Base-by-base conservation (phyloP, 805 yeast genomes). In the Cyberlindnera suaveolens region DNA sequence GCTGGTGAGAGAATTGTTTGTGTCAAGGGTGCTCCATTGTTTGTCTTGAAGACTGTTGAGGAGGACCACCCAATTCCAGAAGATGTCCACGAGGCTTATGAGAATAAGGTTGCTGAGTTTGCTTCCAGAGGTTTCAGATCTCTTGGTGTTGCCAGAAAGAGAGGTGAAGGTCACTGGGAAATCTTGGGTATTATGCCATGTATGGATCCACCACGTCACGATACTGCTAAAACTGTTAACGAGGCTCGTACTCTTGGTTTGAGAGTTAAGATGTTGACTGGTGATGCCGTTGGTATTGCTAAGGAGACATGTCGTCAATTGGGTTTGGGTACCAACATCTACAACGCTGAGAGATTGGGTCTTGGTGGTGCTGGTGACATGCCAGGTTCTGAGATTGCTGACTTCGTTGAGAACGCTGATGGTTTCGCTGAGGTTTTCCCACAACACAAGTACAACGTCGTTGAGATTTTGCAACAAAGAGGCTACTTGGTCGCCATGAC, bases 381-480 rank as follows among this genome's bases (percentile, higher is more conserved):
- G 85, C 86, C 95, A 63, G 96, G 96, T 82, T 86, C 96, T 64
- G 95, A 88, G 71, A 83, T 88, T 80, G 95, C 91, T 72, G 96
- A 88, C 72, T 87, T 88, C 60, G 96, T 88, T 75, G 96, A 88
- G 76, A 87, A 86, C 64, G 96, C 96, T 54, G 96, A 88, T 75
- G 96, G 96, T 78, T 88, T 88, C 69, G 96, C 96, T 70, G 96
- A 88, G 77, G 96, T 88, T 67, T 88, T 88, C 95, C 96, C 96
- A 59, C 96, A 88, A 78, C 96, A 88, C 78, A 88, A 88, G 76
- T 87, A 85, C 77, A 86, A 83, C 67, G 96, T 90, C 63, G 96
- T 88, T 71, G 96, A 87, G 75, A 86, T 87, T 67, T 79, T 88
- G 71, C 96, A 88, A 78, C 78, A 82, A 68, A 83, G 96, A 80